Base-by-base conservation (phyloP, 139 green algal species). In the Chlorella sp. region DNA sequence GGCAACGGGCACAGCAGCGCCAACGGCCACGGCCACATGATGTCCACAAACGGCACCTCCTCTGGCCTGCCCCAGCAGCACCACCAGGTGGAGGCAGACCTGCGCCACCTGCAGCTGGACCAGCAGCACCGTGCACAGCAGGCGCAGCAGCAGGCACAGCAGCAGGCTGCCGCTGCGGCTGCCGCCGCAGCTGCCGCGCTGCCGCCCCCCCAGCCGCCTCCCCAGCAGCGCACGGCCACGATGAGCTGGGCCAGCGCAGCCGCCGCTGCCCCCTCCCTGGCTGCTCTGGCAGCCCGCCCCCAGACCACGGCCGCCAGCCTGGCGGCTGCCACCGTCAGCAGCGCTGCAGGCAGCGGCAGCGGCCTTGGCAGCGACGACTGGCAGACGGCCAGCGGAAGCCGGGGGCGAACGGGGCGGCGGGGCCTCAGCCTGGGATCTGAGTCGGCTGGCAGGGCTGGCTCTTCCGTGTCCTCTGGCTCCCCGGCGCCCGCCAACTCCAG, bases 11-110 rank as follows among this genome's bases (percentile, higher is more conserved):
- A 34, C 81, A 11, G 14, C 32, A 22, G 32, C 60, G 26, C 57
- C 57, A 86, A 86, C 82, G 82, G 82, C n/a, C 81, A 86, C 82
- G 82, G 82, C n/a, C 81, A 86, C 53, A 9, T 15, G 53, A 12
- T 71, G 64, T 18, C 64, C 64, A 12, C 5, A 71, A 71, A 71
- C 64, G 71, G 64, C 64, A 36, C 0, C 83, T 24, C 36, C 12
- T 26, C 83, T 0, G 26, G 26, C 11, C 64, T 71, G 24, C 37
- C 83, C 64, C 83, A 88, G 83, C 83, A 64, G 81, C 82, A 73
- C 64, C 30, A 80, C 32, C 83, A 64, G 64, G 2, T 88, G 24
- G 83, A 80, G 64, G 39, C 64, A 0, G 83, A 88, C 37, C 83
- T 88, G 3, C 83, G 37, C 0, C 83, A 88, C 5, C 64, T 88